Evolutionary conservation across 177 flowering plant species (phyloP).

Genomic region (Vitis hybrid): DNA sequence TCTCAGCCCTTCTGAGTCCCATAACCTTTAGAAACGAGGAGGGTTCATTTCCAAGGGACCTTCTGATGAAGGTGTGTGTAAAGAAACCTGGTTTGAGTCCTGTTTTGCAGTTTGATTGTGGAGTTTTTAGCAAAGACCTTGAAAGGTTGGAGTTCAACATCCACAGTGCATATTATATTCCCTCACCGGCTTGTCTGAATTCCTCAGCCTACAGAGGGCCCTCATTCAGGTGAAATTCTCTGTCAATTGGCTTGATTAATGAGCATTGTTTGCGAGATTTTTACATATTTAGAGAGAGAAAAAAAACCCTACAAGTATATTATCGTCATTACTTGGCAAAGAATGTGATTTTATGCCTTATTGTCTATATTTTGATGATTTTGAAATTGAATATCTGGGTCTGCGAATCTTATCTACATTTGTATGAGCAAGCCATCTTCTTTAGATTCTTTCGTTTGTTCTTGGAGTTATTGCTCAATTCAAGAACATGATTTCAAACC

Average conservation of each 20-base stretch:
- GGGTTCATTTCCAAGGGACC: slow-evolving; percentile 38
- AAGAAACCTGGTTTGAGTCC: slow-evolving; percentile 69
- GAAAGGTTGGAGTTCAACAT: slow-evolving; percentile 41
- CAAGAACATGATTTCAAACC: too few relatives aligned
- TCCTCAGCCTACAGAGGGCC: slow-evolving; percentile 62
- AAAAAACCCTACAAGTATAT: too few relatives aligned
- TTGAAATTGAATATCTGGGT: background rate
- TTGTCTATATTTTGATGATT: too few relatives aligned
- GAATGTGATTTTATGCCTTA: too few relatives aligned
- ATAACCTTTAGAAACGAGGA: slow-evolving; percentile 9
- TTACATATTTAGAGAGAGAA: too few relatives aligned
- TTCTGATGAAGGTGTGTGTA: slow-evolving; percentile 71
- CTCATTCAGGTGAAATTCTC: slow-evolving; percentile 44
- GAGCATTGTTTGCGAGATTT: too few relatives aligned
- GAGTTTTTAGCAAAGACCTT: slow-evolving; percentile 24
- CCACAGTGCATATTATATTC: slow-evolving; percentile 42
- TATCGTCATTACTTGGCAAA: too few relatives aligned
- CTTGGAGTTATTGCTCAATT: too few relatives aligned
- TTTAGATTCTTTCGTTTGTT: too few relatives aligned
- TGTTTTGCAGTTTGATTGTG: slow-evolving; percentile 76
- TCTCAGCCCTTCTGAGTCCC: slow-evolving; percentile 69
- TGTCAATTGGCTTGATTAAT: background rate
- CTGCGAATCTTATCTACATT: background rate
- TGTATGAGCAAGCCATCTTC: background rate
- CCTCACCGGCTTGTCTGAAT: slow-evolving; percentile 21